Conservation (phyloP, 306 rosid genomes). For the Casuarina equisetifolia region DNA sequence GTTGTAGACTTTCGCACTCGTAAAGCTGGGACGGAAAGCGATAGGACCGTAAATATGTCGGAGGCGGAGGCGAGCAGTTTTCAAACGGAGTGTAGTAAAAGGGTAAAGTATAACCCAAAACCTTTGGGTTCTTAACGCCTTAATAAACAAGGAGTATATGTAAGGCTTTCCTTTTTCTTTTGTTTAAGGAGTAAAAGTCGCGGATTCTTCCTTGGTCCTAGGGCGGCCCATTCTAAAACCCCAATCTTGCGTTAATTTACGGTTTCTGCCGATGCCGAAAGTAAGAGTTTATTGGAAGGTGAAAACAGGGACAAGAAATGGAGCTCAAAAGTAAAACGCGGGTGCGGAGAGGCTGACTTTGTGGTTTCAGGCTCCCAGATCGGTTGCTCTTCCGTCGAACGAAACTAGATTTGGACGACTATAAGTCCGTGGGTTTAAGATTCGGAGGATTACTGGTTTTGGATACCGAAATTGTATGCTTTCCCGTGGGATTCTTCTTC, state of each 20-base stretch:
- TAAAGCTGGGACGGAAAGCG: no score
- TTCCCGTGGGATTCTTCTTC: background rate
- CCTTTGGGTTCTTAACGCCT: no score
- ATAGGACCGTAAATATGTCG: no score
- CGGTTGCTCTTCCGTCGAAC: background rate
- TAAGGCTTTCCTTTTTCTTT: background rate
- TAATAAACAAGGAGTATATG: no score
- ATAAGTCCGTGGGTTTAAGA: background rate
- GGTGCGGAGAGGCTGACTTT: background rate
- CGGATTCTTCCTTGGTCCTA: slow-evolving; percentile 37
- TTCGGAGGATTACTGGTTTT: background rate
- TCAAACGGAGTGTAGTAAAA: no score
- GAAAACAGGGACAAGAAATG: background rate
- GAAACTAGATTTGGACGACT: background rate
- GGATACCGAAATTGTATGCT: background rate
- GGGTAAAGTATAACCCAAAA: no score
- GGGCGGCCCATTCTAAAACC: slow-evolving; percentile 19
- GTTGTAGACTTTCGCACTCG: no score
- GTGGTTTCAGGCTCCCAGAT: background rate
- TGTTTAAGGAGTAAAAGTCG: slow-evolving; percentile 25
- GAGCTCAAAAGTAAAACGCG: background rate
- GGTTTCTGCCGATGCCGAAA: slow-evolving; percentile 23
- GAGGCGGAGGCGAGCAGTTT: no score
- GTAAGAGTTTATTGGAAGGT: slow-evolving; percentile 13
- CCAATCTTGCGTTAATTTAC: slow-evolving; percentile 37